Base-by-base conservation (phyloP, 2,329 filamentous ascomycete species). In the Fragosphaeria purpurea region DNA sequence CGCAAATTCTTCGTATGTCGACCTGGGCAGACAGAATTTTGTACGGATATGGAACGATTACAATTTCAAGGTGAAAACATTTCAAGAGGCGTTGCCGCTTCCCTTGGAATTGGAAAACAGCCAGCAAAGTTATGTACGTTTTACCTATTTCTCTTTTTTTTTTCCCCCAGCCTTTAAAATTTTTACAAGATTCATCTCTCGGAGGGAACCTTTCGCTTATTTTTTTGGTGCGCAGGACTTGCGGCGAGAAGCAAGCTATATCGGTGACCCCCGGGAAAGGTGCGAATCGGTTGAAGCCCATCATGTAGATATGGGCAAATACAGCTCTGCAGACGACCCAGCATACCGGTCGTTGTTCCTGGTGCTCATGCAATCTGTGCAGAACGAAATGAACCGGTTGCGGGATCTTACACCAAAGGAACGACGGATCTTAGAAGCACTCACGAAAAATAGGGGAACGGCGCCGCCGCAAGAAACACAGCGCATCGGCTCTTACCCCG, bases 231-330 rank as follows among this genome's bases (percentile, higher is more conserved):
- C 22, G 3, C 22, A 22, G 22, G 22, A 22, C 22, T 51, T 64
- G 1, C 56, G 59, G 5, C 56, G 58, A 1, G 56, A 61, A 33
- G 55, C 62, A 1, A 61, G 60, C 47, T 62, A 57, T 33, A 49
- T 67, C n/a, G 64, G 61, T 0, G 61, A 64, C 22, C 56, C 60
- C 1, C 54, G 61, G 6, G 65, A 67, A 45, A 52, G 53, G 3
- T 59, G 60, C 5, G 63, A 65, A 51, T 60, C 59, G 0, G 57
- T 72, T 22, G 61, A 66, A 30, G 66, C 68, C 6, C 63, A 64
- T 5, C 70, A 72, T 52, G 62, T 65, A 1, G 62, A 65, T 33
- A 66, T 72, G 58, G 70, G 67, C 58, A 67, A 65, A 50, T 72
- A 70, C 47, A 58, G 38, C 1, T 64, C 61, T 0, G 53, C 53